Evolutionary conservation across 305 asterid genomes (phyloP).

Genomic region (Fraxinus paxiana): DNA sequence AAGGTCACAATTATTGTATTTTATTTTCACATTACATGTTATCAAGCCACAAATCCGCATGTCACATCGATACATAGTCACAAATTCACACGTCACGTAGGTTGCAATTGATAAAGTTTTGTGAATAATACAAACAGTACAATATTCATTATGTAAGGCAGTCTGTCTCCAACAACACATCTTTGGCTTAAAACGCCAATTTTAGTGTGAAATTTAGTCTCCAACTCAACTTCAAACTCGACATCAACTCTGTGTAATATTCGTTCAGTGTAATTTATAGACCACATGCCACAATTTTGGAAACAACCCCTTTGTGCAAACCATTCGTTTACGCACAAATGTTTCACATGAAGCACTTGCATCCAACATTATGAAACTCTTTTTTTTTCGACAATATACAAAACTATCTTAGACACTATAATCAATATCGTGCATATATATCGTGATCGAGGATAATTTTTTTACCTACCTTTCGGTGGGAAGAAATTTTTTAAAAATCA

Average conservation of each 20-base stretch:
- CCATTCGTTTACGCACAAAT: neutral
- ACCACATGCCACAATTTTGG: neutral
- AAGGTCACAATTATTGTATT: neutral
- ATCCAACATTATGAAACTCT: neutral
- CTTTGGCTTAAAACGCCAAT: too few species aligned
- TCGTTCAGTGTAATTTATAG: neutral
- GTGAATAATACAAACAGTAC: too few species aligned
- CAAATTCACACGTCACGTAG: neutral
- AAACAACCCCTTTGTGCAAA: neutral
- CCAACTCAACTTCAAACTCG: neutral
- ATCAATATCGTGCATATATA: neutral
- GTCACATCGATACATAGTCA: neutral
- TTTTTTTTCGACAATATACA: neutral
- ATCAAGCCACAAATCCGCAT: neutral
- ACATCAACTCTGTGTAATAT: too few species aligned
- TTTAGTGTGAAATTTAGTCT: too few species aligned
- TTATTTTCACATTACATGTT: neutral
- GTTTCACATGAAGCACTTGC: neutral
- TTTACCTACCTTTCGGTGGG: too few species aligned
- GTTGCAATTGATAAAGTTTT: neutral
- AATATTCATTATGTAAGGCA: too few species aligned
- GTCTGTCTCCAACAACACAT: too few species aligned
- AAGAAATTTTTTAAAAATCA: neutral
- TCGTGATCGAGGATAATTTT: neutral
- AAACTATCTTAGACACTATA: neutral